Conservation (phyloP, 176 grass and related monocot species). For the Themeda triandra region DNA sequence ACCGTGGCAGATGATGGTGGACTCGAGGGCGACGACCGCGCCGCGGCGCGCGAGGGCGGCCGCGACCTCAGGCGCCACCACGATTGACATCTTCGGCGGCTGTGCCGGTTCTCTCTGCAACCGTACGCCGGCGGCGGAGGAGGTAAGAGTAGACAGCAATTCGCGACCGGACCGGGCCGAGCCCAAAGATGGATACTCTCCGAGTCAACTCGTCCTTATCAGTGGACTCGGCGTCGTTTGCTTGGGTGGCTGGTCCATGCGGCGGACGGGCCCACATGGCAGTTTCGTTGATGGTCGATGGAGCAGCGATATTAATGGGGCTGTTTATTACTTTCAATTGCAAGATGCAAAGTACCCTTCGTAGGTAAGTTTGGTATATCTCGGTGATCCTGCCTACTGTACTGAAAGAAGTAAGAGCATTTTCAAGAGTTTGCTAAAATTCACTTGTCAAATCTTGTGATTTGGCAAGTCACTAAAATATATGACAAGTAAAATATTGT, state of each 20-base stretch:
- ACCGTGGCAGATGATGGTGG: constrained; percentile 95
- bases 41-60: constrained; percentile 50
- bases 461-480: too few species aligned
- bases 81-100: constrained; percentile 3
- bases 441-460: too few species aligned
- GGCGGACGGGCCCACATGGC: neutral
- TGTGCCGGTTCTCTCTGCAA: neutral
- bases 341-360: neutral
- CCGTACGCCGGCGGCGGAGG: neutral
- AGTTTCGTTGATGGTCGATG: neutral
- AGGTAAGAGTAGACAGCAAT: neutral
- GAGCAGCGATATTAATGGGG: too few species aligned
- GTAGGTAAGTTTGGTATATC: neutral
- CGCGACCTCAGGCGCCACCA: constrained; percentile 63
- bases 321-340: too few species aligned
- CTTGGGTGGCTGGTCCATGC: too few species aligned
- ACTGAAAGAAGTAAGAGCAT: too few species aligned
- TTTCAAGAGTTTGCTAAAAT: too few species aligned
- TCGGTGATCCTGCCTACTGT: neutral
- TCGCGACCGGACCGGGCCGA: too few species aligned
- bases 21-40: constrained; percentile 82
- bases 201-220: too few species aligned
- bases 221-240: too few species aligned
- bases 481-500: too few species aligned
- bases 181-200: too few species aligned